Percentiles rank a stretch among this genome's conserved stretches.
These are phyloP conservation scores for Lactarius evosmus DNA, from an alignment of 768 basidiomycete species.

Conservation along the genomic window DNA sequence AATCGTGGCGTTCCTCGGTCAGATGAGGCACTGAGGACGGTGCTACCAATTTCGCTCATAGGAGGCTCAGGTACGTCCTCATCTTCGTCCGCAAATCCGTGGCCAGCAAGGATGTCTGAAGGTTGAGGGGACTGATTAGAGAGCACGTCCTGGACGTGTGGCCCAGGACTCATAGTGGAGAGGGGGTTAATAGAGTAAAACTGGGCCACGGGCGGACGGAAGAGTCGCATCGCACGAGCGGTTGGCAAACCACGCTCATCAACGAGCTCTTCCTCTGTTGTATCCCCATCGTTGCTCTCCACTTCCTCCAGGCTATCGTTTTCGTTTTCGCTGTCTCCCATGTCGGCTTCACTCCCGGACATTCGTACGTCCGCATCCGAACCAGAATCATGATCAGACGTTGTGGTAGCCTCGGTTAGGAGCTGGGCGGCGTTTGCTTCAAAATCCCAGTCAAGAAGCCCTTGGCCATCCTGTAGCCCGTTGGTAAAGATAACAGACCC, in stretches of 20 bases:
- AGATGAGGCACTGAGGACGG: constrained; percentile 23
- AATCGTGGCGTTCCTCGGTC: constrained; percentile 24
- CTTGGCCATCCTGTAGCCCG: constrained; percentile 51
- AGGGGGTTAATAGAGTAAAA: constrained; percentile 62
- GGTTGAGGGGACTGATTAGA: constrained; percentile 49
- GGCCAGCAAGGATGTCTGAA: constrained; percentile 66
- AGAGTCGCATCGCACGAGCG: constrained; percentile 69
- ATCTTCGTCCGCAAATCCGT: constrained; percentile 35
- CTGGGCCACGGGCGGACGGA: constrained; percentile 59
- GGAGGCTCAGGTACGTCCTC: constrained; percentile 23
- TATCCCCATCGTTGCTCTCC: constrained; percentile 57
- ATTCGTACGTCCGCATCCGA: constrained; percentile 51
- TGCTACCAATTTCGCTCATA: constrained; percentile 25
- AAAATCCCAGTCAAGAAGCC: constrained; percentile 67
- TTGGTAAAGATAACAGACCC: constrained; percentile 74
- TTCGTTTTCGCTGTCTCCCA: constrained; percentile 45
- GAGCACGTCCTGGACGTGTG: constrained; percentile 37
- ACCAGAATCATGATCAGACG: constrained; percentile 38
- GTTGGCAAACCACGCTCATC: constrained; percentile 70
- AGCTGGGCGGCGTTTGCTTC: constrained; percentile 55
- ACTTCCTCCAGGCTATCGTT: constrained; percentile 35
- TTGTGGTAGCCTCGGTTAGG: constrained; percentile 46
- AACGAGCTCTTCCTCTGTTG: constrained; percentile 83
- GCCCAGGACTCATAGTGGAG: constrained; percentile 64
- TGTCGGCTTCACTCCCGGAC: constrained; percentile 40